Evolutionary conservation across 257 asterid genomes (phyloP).

Genomic region (Nemophila menziesii): DNA sequence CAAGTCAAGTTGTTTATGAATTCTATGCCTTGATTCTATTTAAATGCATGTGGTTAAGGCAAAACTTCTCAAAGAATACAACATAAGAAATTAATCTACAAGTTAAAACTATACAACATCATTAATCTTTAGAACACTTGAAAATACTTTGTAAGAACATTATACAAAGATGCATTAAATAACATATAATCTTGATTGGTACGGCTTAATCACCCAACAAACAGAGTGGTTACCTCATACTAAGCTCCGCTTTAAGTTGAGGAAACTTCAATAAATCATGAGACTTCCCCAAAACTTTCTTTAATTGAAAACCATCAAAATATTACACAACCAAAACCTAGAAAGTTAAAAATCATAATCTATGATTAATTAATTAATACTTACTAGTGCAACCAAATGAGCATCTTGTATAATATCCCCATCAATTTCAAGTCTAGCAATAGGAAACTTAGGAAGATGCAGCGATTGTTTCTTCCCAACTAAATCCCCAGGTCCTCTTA

Average conservation of each 20-base stretch:
- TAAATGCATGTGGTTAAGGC: no score
- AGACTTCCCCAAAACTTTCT: constrained; percentile 57
- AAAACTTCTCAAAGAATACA: no score
- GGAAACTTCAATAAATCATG: constrained; percentile 61
- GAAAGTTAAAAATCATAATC: no score
- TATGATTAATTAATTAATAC: constrained; percentile 6
- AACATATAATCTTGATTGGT: not conserved
- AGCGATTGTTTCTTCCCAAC: constrained; percentile 93
- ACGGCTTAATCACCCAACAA: constrained; percentile 54
- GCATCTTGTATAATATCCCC: constrained; percentile 86
- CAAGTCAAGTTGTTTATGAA: no score
- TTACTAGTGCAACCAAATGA: constrained; percentile 80
- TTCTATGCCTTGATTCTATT: no score
- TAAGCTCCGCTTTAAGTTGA: constrained; percentile 72
- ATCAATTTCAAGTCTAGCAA: constrained; percentile 82
- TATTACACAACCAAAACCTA: not conserved
- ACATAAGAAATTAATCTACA: no score
- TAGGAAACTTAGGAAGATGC: constrained; percentile 87
- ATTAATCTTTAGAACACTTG: no score
- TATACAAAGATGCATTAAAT: no score
- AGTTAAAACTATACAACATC: no score
- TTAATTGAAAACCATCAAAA: constrained; percentile 13
- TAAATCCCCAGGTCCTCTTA: constrained; percentile 94
- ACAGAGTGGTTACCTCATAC: constrained; percentile 86
- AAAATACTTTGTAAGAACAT: no score